Evolutionary conservation across 2,329 filamentous ascomycete species (phyloP), one percentile per base, ranked within the genome.

Genomic region (Botrytis pseudocinerea): DNA sequence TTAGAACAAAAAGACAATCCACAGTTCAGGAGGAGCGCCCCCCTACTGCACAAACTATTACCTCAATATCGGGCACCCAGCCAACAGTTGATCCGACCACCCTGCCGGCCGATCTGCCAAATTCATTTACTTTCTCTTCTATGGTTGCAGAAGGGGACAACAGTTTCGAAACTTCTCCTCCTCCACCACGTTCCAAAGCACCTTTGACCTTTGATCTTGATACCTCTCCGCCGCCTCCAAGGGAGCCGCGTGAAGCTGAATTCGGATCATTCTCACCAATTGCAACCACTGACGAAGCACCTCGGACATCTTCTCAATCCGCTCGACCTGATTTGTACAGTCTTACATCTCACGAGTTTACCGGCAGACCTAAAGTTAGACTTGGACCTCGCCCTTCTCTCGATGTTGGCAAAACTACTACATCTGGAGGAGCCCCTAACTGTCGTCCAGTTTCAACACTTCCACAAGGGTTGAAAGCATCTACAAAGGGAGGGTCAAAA

Each of bases 361-460:
- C 85, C 76, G 83, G 85, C 78, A 94, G 93, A 79, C 92, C 91
- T 61, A 98, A 97, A 81, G 91, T 97, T 72, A 98, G 97, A 82
- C 88, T 97, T 61, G 96, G 91, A 1, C 95, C 96, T 16, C 89
- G 95, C 63, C 94, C 94, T 40, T 95, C 94, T 4, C 80, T 90
- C 60, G 91, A 94, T 75, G 84, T 87, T 86, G 89, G 73, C 86
- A 87, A 78, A 88, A 90, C 74, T 64, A 87, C 88, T 63, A 85
- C 91, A 83, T 83, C 90, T 81, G 83, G 87, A 70, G 85, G 87
- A 73, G 83, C 90, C 80, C 85, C 83, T 73, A 87, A 89, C 78
- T 87, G 90, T 78, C 87, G 93, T 69, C 93, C 93, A 9, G 89
- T 95, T 40, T 93, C 94, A 6, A 90, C 92, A 64, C 87, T 98